A percentile compares a stretch with the other conserved stretches of the same genome.
Evolutionary conservation across 495 filamentous ascomycete species (phyloP).

Genomic region (Talaromyces liani): DNA sequence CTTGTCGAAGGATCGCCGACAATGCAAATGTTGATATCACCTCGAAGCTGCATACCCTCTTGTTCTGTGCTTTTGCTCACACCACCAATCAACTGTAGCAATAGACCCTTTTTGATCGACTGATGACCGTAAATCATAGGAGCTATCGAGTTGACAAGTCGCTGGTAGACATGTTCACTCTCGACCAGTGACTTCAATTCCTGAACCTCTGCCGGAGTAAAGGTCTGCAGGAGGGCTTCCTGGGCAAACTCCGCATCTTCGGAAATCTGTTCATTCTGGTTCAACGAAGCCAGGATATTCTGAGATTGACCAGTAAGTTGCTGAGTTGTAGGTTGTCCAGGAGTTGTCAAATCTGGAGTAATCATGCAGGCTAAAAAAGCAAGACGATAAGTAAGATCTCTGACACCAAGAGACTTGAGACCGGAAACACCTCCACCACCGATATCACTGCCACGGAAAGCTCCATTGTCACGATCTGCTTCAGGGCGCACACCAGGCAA

Average conservation of each 20-base stretch:
- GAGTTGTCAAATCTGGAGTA: constrained; percentile 78
- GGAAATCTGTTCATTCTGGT: constrained; percentile 60
- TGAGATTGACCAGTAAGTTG: constrained; percentile 61
- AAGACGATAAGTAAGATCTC: constrained; percentile 93
- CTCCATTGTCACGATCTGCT: constrained; percentile 76
- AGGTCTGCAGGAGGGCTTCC: constrained; percentile 73
- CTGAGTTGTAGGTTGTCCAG: constrained; percentile 57
- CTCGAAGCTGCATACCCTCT: constrained; percentile 88
- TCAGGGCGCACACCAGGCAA: constrained; percentile 80
- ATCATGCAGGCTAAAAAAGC: constrained; percentile 98
- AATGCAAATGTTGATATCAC: constrained; percentile 98
- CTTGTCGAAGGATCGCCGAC: constrained; percentile 97
- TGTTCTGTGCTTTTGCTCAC: constrained; percentile 75
- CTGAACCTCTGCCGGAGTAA: constrained; percentile 78
- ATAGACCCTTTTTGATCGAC: constrained; percentile 93
- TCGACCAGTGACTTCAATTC: constrained; percentile 91
- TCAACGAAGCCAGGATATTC: constrained; percentile 76
- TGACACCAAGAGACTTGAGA: constrained; percentile 84
- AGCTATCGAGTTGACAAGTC: constrained; percentile 91
- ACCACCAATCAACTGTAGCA: constrained; percentile 89
- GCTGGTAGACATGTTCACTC: constrained; percentile 86
- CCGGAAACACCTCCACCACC: constrained; percentile 81
- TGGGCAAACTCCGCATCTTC: constrained; percentile 78
- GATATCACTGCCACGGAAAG: constrained; percentile 66
- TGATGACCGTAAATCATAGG: constrained; percentile 97